Base-by-base conservation (phyloP, 768 basidiomycete genomes). In the Podaxis sp. region DNA sequence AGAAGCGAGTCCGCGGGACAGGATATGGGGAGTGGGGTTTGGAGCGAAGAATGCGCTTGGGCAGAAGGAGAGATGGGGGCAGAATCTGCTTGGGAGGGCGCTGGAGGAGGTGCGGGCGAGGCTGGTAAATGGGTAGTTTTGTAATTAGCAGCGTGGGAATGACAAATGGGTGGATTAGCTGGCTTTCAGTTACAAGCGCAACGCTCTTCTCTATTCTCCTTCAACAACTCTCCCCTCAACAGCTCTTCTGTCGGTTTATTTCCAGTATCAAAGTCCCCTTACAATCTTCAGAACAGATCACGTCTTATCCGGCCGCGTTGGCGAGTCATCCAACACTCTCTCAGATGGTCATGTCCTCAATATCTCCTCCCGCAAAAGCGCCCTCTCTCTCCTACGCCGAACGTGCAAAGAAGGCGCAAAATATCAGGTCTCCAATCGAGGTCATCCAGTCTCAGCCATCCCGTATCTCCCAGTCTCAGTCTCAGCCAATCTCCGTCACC, bases 11-110 rank as follows among this genome's bases (percentile, higher is more conserved):
- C 86, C 85, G 17, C 66, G 76, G 19, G 87, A 88, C 69, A 70
- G 78, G 63, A 83, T 87, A n/a, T 89, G 87, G 86, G 87, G 85
- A 0, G 80, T 88, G 59, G 85, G 86, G 24, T 84, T 77, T 66
- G 79, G 79, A 2, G 81, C 77, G 72, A 76, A 77, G 68, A 80
- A 80, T 59, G 86, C 86, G 46, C 58, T 80, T 61, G 73, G 68
- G 53, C 71, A 69, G 63, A 69, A 70, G 64, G 70, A 72, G n/a
- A 64, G 75, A 26, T 87, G 86, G 87, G 87, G 86, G 4, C 58
- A 79, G 67, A 88, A 88, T 75, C 65, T 87, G 70, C 74, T 84
- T 12, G 87, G 84, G 12, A 75, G 76, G 62, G 80, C 81, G 52
- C 68, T 86, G 67, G 76, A 76, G 66, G 72, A 78, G 58, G 77